Evolutionary conservation across 139 green algal genomes (phyloP).

Genomic region (Volvox africanus): DNA sequence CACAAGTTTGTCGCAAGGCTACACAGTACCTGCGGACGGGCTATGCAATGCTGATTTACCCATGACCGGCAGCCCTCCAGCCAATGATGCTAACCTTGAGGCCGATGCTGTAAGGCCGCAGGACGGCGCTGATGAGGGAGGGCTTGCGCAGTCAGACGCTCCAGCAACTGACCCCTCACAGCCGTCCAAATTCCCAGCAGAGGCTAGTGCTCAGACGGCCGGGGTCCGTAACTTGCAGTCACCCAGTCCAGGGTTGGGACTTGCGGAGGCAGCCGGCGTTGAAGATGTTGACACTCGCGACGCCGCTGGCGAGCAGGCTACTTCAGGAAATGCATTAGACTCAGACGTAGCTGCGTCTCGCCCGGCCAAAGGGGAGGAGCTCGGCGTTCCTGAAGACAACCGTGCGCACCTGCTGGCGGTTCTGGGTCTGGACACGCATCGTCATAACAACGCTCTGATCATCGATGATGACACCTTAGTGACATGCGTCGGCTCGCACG

Average conservation of each 20-base stretch:
- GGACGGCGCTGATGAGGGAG: no score
- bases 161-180: no score
- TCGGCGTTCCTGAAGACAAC: not conserved
- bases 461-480: constrained; percentile 72
- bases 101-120: no score
- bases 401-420: constrained; percentile 8
- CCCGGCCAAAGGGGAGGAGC: not conserved
- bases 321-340: not conserved
- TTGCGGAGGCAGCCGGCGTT: not conserved
- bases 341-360: not conserved
- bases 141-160: no score
- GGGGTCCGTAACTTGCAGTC: not conserved
- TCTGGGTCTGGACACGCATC: constrained; percentile 43
- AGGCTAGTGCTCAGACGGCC: not conserved
- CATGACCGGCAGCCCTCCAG: no score
- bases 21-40: no score
- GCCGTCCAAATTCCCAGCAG: no score
- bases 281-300: no score
- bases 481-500: constrained; percentile 56
- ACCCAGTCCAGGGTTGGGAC: not conserved
- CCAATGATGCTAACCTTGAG: no score
- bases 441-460: constrained; percentile 75
- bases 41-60: no score
- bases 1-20: no score
- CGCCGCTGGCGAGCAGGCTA: not conserved